Base-by-base conservation (phyloP, 768 basidiomycete genomes). In the Tricholoma furcatifolium region DNA sequence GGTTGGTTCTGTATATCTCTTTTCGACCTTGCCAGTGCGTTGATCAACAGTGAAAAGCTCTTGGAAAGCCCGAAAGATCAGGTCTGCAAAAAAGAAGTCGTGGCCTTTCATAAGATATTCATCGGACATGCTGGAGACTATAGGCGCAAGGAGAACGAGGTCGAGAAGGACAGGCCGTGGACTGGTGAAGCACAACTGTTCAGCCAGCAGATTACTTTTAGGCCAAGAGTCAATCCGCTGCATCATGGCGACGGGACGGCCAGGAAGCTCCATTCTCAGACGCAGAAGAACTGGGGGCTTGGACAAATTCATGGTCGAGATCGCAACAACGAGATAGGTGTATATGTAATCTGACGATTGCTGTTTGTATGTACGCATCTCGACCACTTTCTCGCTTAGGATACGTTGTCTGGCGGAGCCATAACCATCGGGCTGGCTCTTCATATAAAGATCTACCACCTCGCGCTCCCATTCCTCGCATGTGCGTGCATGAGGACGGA, bases 21-120 rank as follows among this genome's bases (percentile, higher is more conserved):
- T 9, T 20, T 54, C 42, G 24, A 17, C 30, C n/a, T 38, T 43
- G n/a, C n/a, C n/a, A n/a, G n/a, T n/a, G 5, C 41, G 53, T 32
- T 41, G 43, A 23, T 41, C 48, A 18, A 43, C n/a, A 6, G 23
- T 23, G 27, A 54, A 54, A 3, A 54, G 53, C 53, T 54, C 53
- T 35, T 54, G 53, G 3, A 54, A 24, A 36, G 47, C 40, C 7
- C 53, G 53, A 9, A 54, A 30, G 34, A 54, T 38, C 12, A 49
- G 41, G 42, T 54, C 53, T 31, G 40, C 32, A 48, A 49, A 49
- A 35, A 54, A 54, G 47, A 54, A 54, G 20, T 54, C 46, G 53
- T 23, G 43, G 18, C 35, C 40, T 43, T 43, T 54, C 27, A 49
- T 43, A 38, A 48, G 8, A 20, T 36, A 43, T 35, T 36, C 40